phyloP scores from a whole-genome alignment of 805 yeast species.

The Metschnikowia cerradonensis region DNA sequence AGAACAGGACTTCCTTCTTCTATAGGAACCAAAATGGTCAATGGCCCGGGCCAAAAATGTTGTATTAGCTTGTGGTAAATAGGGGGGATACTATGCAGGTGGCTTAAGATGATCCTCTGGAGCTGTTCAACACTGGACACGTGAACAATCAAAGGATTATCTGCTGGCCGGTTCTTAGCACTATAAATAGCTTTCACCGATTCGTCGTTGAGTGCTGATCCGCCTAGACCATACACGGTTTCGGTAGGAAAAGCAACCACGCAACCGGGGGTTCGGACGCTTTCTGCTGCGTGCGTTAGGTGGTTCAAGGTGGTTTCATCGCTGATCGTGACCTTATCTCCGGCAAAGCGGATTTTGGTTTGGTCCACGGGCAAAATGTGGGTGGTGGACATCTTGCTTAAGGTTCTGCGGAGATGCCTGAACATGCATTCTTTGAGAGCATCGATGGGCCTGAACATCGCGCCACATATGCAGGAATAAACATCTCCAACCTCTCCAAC shows the following conservation, averaged over 20 bases:
- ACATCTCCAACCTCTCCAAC: background rate
- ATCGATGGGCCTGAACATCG: background rate
- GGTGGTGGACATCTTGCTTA: constrained; percentile 21
- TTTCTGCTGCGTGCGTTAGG: constrained; percentile 46
- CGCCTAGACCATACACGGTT: constrained; percentile 95
- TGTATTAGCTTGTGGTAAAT: constrained; percentile 61
- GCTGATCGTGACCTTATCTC: constrained; percentile 42
- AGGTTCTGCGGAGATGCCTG: constrained; percentile 1
- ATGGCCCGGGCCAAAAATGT: constrained; percentile 93
- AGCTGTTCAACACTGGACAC: constrained; percentile 75
- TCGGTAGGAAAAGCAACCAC: constrained; percentile 96
- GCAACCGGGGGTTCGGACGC: constrained; percentile 11
- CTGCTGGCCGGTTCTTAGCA: constrained; percentile 93
- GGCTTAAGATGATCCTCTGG: constrained; percentile 50
- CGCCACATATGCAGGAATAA: background rate
- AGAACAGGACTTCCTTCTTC: constrained; percentile 52
- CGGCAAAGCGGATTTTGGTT: constrained; percentile 45
- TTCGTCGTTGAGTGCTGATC: constrained; percentile 69
- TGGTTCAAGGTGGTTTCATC: constrained; percentile 52
- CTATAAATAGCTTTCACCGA: constrained; percentile 73
- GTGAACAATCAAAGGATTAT: constrained; percentile 91
- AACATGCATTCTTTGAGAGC: constrained; percentile 3
- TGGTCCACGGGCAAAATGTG: constrained; percentile 53
- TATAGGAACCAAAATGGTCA: constrained; percentile 78
- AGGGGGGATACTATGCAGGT: constrained; percentile 54